A percentile compares a stretch with the other conserved stretches of the same genome.
Conservation (phyloP, 345 rosid genomes). For the Acer campestre region DNA sequence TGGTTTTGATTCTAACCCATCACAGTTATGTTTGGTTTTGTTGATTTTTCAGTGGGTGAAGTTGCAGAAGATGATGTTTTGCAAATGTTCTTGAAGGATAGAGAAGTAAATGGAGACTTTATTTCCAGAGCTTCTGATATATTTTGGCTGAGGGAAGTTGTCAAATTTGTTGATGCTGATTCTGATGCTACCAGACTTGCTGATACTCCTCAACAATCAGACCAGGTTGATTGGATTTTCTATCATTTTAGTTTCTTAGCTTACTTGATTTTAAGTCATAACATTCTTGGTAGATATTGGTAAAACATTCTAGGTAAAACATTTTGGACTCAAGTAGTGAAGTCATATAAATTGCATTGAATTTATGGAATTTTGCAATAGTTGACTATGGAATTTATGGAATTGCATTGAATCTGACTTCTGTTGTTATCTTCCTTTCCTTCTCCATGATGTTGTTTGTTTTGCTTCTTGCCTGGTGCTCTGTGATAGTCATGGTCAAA, state of each 20-base stretch:
- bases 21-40: background rate
- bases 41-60: constrained; percentile 43
- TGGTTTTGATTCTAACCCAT: constrained; percentile 1
- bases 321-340: background rate
- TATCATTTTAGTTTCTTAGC: background rate
- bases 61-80: constrained; percentile 70
- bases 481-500: background rate
- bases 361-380: background rate
- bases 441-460: background rate
- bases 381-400: background rate
- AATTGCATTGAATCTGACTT: too few species aligned
- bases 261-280: background rate
- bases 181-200: constrained; percentile 26
- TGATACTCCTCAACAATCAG: constrained; percentile 25
- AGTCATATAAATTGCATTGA: background rate
- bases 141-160: constrained; percentile 56
- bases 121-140: constrained; percentile 75
- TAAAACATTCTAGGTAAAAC: too few species aligned
- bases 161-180: constrained; percentile 49
- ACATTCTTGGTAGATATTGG: background rate
- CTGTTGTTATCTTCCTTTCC: background rate
- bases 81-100: constrained; percentile 72
- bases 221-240: constrained; percentile 34
- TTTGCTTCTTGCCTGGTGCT: background rate
- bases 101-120: constrained; percentile 79